Base-by-base conservation (phyloP, 2,329 filamentous ascomycete species). In the Nemania sp. region DNA sequence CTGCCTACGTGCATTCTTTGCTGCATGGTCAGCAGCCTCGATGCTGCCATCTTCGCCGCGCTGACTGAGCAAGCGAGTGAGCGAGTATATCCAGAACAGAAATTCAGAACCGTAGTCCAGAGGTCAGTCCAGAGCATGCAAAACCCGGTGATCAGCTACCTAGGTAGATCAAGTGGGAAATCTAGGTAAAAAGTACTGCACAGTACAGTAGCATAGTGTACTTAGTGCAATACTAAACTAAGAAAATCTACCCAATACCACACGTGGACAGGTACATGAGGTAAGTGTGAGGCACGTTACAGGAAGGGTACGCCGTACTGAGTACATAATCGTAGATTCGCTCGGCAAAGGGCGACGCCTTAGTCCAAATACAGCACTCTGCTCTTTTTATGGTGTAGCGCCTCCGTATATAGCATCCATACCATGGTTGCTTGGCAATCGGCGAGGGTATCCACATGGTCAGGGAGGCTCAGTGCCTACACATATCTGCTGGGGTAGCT, bases 21-120 rank as follows among this genome's bases (percentile, higher is more conserved):
- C 48, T 57, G 54, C 57, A 57, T 60, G 57, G 57, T 60, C 54
- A 60, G 57, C 57, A 54, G 50, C 26, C 22, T 28, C 45, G 30
- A 37, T 42, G 50, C 19, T 31, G 12, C 26, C 6, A 6, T 28
- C 4, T 54, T 54, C 34, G 54, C 47, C 52, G 31, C 36, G 51
- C 55, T 54, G 55, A 57, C 49, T 51, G 48, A 51, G 48, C 39
- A 34, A 50, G 46, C 22, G 52, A 47, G 42, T 43, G n/a, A n/a
- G n/a, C n/a, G n/a, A n/a, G n/a, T n/a, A n/a, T n/a, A n/a, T n/a
- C n/a, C n/a, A n/a, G n/a, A n/a, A n/a, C n/a, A n/a, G n/a, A n/a
- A n/a, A n/a, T n/a, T n/a, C n/a, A n/a, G n/a, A n/a, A n/a, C n/a
- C n/a, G n/a, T n/a, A n/a, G n/a, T n/a, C n/a, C n/a, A n/a, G n/a